Percentiles rank a stretch among this genome's conserved stretches.
Conservation (phyloP, 2,329 filamentous ascomycete genomes). For the Macrophomina pseudophaseolina region DNA sequence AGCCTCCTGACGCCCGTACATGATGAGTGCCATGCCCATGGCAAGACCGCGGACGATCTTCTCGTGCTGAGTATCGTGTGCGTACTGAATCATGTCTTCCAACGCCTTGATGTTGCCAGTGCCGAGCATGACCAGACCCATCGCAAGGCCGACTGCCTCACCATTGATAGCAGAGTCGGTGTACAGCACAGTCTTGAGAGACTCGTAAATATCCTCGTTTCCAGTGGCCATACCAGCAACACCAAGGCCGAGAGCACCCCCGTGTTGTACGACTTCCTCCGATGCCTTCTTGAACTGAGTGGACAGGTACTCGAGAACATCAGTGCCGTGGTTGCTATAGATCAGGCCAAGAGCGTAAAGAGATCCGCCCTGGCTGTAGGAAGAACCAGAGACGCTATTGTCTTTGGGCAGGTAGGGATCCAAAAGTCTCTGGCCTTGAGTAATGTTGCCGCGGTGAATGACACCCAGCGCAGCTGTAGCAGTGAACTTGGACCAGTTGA, state of each 20-base stretch:
- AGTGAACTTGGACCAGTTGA: slow-evolving; percentile 99
- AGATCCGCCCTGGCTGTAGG: slow-evolving; percentile 95
- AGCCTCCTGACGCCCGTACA: slow-evolving; percentile 94
- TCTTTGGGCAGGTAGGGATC: slow-evolving; percentile 91
- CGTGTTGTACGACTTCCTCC: slow-evolving; percentile 95
- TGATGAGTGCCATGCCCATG: slow-evolving; percentile 96
- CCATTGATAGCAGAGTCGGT: slow-evolving; percentile 95
- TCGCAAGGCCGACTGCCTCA: slow-evolving; percentile 91
- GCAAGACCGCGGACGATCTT: slow-evolving; percentile 97
- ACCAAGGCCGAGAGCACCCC: slow-evolving; percentile 90
- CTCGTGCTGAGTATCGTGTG: slow-evolving; percentile 97
- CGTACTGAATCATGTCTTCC: slow-evolving; percentile 97
- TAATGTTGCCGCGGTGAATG: slow-evolving; percentile 93
- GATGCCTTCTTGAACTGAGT: slow-evolving; percentile 75
- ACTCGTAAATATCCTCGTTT: slow-evolving; percentile 87
- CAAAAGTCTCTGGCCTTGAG: slow-evolving; percentile 88
- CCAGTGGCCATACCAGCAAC: slow-evolving; percentile 98
- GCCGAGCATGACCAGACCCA: slow-evolving; percentile 98
- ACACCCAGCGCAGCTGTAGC: slow-evolving; percentile 95
- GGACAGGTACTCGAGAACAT: slow-evolving; percentile 81
- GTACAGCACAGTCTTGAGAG: slow-evolving; percentile 86
- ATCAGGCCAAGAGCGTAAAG: slow-evolving; percentile 95
- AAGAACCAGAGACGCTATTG: slow-evolving; percentile 76
- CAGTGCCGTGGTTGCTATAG: slow-evolving; percentile 94
- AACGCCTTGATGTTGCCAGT: slow-evolving; percentile 94